Conservation (phyloP, 192 early-diverging fungal genomes). For the Lunasporangiospora selenospora region DNA sequence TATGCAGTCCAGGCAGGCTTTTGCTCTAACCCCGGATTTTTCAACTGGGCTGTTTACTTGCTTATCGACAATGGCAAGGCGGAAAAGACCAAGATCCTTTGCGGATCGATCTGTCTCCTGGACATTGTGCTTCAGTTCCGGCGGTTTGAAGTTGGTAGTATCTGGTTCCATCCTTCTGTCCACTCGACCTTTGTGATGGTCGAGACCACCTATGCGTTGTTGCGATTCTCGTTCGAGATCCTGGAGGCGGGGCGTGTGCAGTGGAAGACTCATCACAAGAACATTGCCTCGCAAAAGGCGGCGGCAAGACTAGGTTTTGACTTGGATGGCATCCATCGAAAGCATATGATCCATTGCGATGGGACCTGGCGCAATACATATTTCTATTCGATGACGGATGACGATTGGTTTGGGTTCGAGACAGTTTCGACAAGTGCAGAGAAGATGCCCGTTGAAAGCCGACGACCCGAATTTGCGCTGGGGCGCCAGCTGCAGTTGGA, state of each 20-base stretch:
- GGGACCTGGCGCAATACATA: slow-evolving; percentile 32
- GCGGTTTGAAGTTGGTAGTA: slow-evolving; percentile 16
- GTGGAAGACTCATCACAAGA: slow-evolving; percentile 50
- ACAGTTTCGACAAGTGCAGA: not conserved
- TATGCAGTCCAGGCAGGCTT: slow-evolving; percentile 11
- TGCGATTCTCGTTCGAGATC: slow-evolving; percentile 29
- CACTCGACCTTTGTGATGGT: slow-evolving; percentile 40
- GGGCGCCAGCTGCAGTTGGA: slow-evolving; percentile 19
- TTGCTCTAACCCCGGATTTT: not conserved
- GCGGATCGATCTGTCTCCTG: slow-evolving; percentile 28
- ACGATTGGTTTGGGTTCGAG: slow-evolving; percentile 42
- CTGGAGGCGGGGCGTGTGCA: slow-evolving; percentile 38
- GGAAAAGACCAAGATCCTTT: slow-evolving; percentile 21
- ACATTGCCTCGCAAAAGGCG: slow-evolving; percentile 51
- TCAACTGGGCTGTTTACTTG: slow-evolving; percentile 30
- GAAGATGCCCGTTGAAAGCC: not conserved
- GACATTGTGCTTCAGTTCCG: slow-evolving; percentile 22
- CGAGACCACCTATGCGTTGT: slow-evolving; percentile 28
- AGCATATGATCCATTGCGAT: slow-evolving; percentile 44
- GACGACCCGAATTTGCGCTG: not conserved
- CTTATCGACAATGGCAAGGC: not conserved
- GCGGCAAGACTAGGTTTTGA: slow-evolving; percentile 47
- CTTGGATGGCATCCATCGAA: slow-evolving; percentile 26
- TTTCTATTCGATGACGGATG: slow-evolving; percentile 43
- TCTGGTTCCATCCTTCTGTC: slow-evolving; percentile 42